Evolutionary conservation across 345 rosid genomes (phyloP).

Genomic region (Mangifera indica): DNA sequence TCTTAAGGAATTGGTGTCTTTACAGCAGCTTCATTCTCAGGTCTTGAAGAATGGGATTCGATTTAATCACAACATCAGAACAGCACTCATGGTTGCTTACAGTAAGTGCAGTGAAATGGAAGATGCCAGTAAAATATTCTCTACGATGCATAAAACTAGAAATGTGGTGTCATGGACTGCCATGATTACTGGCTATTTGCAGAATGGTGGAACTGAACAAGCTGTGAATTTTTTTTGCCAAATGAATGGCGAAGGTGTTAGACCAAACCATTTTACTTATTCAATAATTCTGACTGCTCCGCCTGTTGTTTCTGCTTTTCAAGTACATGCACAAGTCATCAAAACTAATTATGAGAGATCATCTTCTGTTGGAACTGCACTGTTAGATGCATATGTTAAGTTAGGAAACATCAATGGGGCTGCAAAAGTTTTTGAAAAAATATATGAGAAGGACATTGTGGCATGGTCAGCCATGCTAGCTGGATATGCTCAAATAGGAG

Average conservation of each 20-base stretch:
- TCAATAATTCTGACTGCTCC: conserved; percentile 70
- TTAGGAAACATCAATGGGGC: conserved; percentile 56
- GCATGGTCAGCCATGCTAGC: conserved; percentile 94
- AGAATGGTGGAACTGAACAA: conserved; percentile 50
- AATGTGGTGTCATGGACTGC: conserved; percentile 83
- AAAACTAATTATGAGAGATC: conserved; percentile 58
- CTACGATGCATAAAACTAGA: conserved; percentile 34
- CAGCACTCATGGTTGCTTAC: conserved; percentile 65
- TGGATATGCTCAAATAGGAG: conserved; percentile 72
- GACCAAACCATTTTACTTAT: conserved; percentile 76
- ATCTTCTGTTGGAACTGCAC: conserved; percentile 75
- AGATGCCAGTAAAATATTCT: conserved; percentile 53
- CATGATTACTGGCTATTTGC: conserved; percentile 70
- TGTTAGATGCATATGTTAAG: conserved; percentile 77
- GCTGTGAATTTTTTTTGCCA: conserved; percentile 52
- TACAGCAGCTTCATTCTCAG: conserved; percentile 69
- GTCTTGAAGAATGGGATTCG: conserved; percentile 56
- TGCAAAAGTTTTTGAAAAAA: conserved; percentile 48
- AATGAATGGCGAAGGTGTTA: conserved; percentile 63
- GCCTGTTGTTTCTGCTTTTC: conserved; percentile 52
- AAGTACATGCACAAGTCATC: conserved; percentile 67
- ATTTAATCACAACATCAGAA: conserved; percentile 52
- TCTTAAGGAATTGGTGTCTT: conserved; percentile 43
- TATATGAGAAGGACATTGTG: conserved; percentile 69
- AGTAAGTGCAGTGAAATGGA: conserved; percentile 55